Percentiles rank a stretch among this genome's conserved stretches.
phyloP scores from a whole-genome alignment of 345 rosid species.

The Lumnitzera racemosa region DNA sequence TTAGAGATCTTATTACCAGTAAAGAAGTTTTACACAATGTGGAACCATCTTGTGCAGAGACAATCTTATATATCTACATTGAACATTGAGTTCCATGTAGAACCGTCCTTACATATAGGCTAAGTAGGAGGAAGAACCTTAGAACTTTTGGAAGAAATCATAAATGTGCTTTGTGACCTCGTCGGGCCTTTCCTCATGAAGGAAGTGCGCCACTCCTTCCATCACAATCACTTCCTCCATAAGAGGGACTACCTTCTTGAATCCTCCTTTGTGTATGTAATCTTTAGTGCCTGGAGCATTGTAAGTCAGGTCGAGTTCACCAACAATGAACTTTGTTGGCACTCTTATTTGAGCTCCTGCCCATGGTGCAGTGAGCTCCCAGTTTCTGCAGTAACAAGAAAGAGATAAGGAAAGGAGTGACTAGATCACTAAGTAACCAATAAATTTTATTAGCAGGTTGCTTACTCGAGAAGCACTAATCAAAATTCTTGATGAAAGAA shows the following conservation, averaged over 20 bases:
- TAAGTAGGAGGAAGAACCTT: background rate
- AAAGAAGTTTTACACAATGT: too few species aligned
- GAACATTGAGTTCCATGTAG: too few species aligned
- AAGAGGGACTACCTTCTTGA: conserved; percentile 54
- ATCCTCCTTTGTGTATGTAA: conserved; percentile 39
- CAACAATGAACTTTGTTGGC: conserved; percentile 67
- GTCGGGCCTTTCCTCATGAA: conserved; percentile 55
- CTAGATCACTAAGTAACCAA: too few species aligned
- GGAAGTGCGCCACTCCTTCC: conserved; percentile 67
- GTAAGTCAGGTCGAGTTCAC: conserved; percentile 63
- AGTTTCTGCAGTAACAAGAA: conserved; percentile 31
- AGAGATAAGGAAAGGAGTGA: too few species aligned
- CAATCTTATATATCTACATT: background rate
- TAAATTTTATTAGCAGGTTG: too few species aligned
- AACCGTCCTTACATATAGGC: too few species aligned
- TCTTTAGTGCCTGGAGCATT: conserved; percentile 45
- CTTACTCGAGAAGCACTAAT: too few species aligned
- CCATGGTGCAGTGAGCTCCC: conserved; percentile 79
- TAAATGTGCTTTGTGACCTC: conserved; percentile 59
- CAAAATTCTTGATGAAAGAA: too few species aligned
- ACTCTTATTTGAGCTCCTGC: conserved; percentile 41
- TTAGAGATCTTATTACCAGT: too few species aligned
- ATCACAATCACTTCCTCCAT: conserved; percentile 65
- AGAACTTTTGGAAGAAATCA: conserved; percentile 17
- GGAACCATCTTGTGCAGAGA: background rate